phyloP scores from a whole-genome alignment of 2,329 filamentous ascomycete genomes.

The Polytolypa hystricis region DNA sequence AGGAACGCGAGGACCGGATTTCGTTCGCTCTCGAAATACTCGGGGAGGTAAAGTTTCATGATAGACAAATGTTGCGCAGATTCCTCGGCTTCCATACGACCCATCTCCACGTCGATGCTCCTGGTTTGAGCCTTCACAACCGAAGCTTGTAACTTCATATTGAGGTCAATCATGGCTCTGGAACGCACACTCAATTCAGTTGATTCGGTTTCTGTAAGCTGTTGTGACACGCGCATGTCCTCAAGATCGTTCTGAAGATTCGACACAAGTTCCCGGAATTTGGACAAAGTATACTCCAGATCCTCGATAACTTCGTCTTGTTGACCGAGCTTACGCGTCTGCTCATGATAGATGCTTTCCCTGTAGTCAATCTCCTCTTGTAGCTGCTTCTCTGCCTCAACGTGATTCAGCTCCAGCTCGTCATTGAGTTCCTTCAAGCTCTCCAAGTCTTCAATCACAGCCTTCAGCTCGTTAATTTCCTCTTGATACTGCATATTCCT shows the following conservation, averaged over 20 bases:
- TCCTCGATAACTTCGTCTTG: slow-evolving; percentile 76
- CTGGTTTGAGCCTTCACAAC: slow-evolving; percentile 88
- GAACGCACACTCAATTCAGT: slow-evolving; percentile 82
- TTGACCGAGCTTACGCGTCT: slow-evolving; percentile 58
- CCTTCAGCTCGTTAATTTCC: slow-evolving; percentile 70
- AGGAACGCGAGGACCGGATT: slow-evolving; percentile 83
- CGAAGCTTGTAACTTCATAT: slow-evolving; percentile 83
- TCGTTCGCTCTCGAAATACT: slow-evolving; percentile 66
- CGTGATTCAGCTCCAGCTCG: slow-evolving; percentile 85
- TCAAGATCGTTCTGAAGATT: slow-evolving; percentile 78
- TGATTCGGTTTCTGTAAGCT: slow-evolving; percentile 84
- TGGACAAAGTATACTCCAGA: slow-evolving; percentile 76
- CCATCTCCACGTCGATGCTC: slow-evolving; percentile 82
- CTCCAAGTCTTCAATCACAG: slow-evolving; percentile 76
- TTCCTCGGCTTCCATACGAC: slow-evolving; percentile 78
- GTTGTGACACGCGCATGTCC: slow-evolving; percentile 83
- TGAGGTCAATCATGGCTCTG: slow-evolving; percentile 91
- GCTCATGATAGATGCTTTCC: slow-evolving; percentile 73
- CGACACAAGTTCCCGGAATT: slow-evolving; percentile 80
- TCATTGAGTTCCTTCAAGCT: slow-evolving; percentile 85
- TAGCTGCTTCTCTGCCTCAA: slow-evolving; percentile 87
- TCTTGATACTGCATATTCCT: slow-evolving; percentile 76
- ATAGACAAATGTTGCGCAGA: slow-evolving; percentile 80
- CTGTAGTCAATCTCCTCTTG: slow-evolving; percentile 87
- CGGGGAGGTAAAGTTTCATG: slow-evolving; percentile 77